Conservation (phyloP, 176 grass and related monocot species). For the Phragmites australis region DNA sequence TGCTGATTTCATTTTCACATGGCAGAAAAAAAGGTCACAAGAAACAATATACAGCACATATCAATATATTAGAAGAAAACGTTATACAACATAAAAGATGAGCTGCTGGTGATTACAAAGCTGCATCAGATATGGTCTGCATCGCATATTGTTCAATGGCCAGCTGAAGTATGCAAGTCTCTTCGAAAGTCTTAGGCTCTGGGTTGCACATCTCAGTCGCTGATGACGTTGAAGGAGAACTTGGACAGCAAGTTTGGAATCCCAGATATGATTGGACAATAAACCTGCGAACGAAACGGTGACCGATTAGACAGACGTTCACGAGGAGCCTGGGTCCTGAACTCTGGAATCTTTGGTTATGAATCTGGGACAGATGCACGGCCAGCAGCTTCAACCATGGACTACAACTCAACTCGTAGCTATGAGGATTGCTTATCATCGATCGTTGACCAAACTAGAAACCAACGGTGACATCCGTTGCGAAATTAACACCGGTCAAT, state of each 20-base stretch:
- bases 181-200: too few relatives aligned
- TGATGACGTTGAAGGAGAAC: conserved; percentile 54
- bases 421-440: too few relatives aligned
- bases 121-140: background rate
- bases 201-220: conserved; percentile 11
- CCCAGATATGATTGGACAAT: conserved; percentile 55
- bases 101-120: background rate
- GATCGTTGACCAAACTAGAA: too few relatives aligned
- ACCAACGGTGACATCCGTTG: too few relatives aligned
- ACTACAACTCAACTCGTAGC: too few relatives aligned
- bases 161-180: too few relatives aligned
- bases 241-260: conserved; percentile 59
- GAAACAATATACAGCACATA: background rate
- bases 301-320: background rate
- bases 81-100: too few relatives aligned
- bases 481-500: too few relatives aligned
- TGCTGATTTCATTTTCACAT: background rate
- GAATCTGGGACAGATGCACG: conserved; percentile 58
- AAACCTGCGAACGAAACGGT: conserved; percentile 51
- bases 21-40: background rate
- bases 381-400: conserved; percentile 64
- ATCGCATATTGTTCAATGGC: too few relatives aligned
- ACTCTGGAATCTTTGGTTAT: background rate
- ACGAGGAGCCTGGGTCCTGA: background rate
- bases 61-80: too few relatives aligned